A percentile compares a stretch with the other conserved stretches of the same genome.
phyloP scores from a whole-genome alignment of 1,284 basidiomycete species.

The Hypsizygus ulmarius region DNA sequence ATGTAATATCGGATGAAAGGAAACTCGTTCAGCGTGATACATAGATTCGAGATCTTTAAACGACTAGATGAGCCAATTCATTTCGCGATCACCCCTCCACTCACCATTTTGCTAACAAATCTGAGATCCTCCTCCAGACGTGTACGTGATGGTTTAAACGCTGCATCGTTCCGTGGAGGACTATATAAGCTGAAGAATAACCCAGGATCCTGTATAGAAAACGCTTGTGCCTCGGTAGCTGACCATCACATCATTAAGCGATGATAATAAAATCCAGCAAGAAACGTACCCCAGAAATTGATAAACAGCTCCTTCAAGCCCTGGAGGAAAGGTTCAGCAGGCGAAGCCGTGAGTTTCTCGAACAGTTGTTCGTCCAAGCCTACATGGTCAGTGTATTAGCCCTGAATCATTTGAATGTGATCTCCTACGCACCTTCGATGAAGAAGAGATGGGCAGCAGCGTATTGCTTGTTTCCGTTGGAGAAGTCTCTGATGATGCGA shows the following conservation, averaged over 20 bases:
- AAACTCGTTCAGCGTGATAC: slow-evolving; percentile 90
- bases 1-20: slow-evolving; percentile 95
- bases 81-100: slow-evolving; percentile 17
- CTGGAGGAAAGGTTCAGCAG: slow-evolving; percentile 69
- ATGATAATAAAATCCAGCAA: slow-evolving; percentile 1
- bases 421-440: slow-evolving; percentile 69
- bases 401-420: slow-evolving; percentile 23
- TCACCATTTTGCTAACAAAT: slow-evolving; percentile 68
- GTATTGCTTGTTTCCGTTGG: slow-evolving; percentile 68
- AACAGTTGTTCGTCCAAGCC: slow-evolving; percentile 76
- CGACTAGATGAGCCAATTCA: slow-evolving; percentile 16
- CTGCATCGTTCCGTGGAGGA: slow-evolving; percentile 68
- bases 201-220: slow-evolving; percentile 73
- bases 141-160: slow-evolving; percentile 58
- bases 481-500: slow-evolving; percentile 86
- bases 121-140: slow-evolving; percentile 82
- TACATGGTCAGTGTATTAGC: slow-evolving; percentile 26
- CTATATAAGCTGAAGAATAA: slow-evolving; percentile 87
- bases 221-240: slow-evolving; percentile 85
- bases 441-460: slow-evolving; percentile 93
- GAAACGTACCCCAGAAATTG: slow-evolving; percentile 80
- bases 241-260: slow-evolving; percentile 12
- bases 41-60: slow-evolving; percentile 81
- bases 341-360: slow-evolving; percentile 65
- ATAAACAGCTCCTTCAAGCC: slow-evolving; percentile 82